Percentiles rank a stretch among this genome's conserved stretches.
phyloP scores from a whole-genome alignment of 2,329 filamentous ascomycete species.

The Fusarium lyarnte region DNA sequence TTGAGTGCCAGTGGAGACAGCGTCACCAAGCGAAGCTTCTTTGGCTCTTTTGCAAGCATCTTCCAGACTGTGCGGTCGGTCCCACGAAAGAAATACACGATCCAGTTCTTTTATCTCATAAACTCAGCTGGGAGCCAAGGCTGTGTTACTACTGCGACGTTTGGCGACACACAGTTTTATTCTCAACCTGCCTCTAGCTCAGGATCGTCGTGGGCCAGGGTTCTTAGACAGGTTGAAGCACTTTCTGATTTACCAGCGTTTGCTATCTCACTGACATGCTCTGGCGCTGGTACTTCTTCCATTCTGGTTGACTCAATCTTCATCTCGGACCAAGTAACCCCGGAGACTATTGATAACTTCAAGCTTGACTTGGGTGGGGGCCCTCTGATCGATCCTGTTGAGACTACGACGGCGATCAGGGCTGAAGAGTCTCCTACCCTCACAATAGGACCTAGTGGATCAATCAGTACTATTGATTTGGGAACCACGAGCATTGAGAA shows the following conservation, averaged over 20 bases:
- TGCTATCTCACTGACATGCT: slow-evolving; percentile 7
- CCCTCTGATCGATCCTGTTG: not conserved
- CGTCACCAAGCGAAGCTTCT: not conserved
- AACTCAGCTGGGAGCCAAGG: not conserved
- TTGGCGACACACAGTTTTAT: not conserved
- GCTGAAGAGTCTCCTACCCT: not conserved
- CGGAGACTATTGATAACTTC: slow-evolving; percentile 3
- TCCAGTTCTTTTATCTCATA: slow-evolving; percentile 15
- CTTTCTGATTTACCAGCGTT: not conserved
- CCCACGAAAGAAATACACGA: not conserved
- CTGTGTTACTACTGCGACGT: not conserved
- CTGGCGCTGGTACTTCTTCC: not conserved
- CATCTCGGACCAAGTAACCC: slow-evolving; percentile 19
- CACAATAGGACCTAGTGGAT: not conserved
- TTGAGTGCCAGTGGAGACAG: not conserved
- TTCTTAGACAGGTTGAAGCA: not conserved
- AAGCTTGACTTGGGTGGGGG: not conserved
- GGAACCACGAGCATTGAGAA: not conserved
- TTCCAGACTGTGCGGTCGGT: not conserved
- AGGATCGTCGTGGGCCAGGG: not conserved
- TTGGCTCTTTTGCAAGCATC: slow-evolving; percentile 5
- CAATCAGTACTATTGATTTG: not conserved
- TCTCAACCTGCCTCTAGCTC: not conserved
- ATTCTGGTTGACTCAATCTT: slow-evolving; percentile 21
- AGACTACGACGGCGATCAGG: not conserved